These are phyloP conservation scores for Verticillium longisporum DNA, from an alignment of 2,329 filamentous ascomycete species.

Conservation along the genomic window DNA sequence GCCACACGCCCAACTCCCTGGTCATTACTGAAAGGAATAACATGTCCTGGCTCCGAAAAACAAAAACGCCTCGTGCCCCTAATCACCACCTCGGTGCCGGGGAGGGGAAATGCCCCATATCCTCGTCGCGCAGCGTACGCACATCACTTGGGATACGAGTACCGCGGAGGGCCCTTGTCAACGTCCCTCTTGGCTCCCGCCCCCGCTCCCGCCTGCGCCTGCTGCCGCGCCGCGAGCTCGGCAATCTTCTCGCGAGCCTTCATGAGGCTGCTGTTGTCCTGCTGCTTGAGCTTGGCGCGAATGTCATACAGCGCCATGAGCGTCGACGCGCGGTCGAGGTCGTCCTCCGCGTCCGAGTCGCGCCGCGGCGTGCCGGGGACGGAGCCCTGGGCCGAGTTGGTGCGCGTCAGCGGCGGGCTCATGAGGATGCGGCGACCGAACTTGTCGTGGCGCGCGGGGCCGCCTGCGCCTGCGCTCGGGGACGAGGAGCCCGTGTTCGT, in stretches of 20 bases:
- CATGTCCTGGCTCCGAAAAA: too few relatives aligned
- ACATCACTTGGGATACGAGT: conserved; percentile 29
- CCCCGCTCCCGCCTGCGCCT: conserved; percentile 21
- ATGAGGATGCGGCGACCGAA: conserved; percentile 47
- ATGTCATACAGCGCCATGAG: conserved; percentile 58
- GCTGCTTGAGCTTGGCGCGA: conserved; percentile 54
- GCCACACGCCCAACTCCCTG: background rate
- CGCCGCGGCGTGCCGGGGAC: conserved; percentile 46
- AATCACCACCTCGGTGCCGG: too few relatives aligned
- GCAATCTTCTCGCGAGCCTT: conserved; percentile 57
- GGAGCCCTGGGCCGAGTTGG: conserved; percentile 43
- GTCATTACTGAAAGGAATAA: background rate
- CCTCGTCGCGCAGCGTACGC: background rate
- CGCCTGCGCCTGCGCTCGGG: conserved; percentile 21
- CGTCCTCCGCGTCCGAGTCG: conserved; percentile 46
- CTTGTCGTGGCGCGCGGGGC: conserved; percentile 43
- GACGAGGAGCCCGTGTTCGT: conserved; percentile 20
- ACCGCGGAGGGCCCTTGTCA: conserved; percentile 32
- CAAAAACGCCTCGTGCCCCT: background rate
- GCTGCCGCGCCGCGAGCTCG: conserved; percentile 47
- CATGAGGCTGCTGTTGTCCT: conserved; percentile 53
- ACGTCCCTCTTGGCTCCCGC: conserved; percentile 37
- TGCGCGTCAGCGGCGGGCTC: conserved; percentile 41
- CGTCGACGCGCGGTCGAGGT: conserved; percentile 51
- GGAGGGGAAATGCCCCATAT: background rate